Evolutionary conservation across 257 asterid species (phyloP).

Genomic region (Vinca minor): DNA sequence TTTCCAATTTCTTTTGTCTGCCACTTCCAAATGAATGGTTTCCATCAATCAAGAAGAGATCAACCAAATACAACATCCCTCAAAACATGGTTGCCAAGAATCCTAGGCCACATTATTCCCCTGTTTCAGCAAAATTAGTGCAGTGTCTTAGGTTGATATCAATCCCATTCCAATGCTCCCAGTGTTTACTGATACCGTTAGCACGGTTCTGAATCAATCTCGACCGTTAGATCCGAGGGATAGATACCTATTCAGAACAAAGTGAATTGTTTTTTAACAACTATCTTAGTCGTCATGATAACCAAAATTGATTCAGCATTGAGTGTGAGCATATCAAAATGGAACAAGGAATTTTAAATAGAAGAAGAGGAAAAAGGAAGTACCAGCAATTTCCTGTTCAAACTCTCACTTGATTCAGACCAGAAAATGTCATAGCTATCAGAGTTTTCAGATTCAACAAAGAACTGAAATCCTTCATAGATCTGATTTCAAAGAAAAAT

Average conservation of each 20-base stretch:
- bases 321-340: background rate
- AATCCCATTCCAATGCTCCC: too few relatives aligned
- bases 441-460: constrained; percentile 18
- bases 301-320: too few relatives aligned
- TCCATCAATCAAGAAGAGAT: background rate
- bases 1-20: constrained; percentile 6
- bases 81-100: too few relatives aligned
- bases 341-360: background rate
- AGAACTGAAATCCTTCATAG: constrained; percentile 6
- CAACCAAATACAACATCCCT: too few relatives aligned
- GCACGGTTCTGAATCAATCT: too few relatives aligned
- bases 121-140: constrained; percentile 16
- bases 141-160: background rate
- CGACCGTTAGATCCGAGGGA: too few relatives aligned
- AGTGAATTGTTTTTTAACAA: too few relatives aligned
- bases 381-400: constrained; percentile 14
- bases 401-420: constrained; percentile 15
- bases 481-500: constrained; percentile 21
- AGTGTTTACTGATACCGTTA: too few relatives aligned
- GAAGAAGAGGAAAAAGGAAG: background rate
- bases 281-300: too few relatives aligned
- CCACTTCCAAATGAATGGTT: constrained; percentile 18
- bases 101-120: constrained; percentile 3
- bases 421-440: constrained; percentile 18
- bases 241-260: too few relatives aligned